Percentiles rank a stretch among this genome's conserved stretches.
Evolutionary conservation across 306 rosid species (phyloP).

Genomic region (Casuarina glauca): DNA sequence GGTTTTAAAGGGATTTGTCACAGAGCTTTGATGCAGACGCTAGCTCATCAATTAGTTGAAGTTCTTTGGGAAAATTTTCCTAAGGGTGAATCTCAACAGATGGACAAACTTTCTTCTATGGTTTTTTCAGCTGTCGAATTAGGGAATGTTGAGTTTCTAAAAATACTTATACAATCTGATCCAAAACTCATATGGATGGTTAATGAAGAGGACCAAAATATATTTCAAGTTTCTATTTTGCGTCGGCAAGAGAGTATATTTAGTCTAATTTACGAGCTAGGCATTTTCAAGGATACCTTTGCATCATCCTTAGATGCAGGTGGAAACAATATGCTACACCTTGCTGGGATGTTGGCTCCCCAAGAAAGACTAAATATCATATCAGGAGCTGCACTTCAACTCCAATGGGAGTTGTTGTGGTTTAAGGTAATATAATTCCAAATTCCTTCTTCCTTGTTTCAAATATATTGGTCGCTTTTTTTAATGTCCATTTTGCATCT

Average conservation of each 20-base stretch:
- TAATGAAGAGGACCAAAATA: slow-evolving; percentile 9
- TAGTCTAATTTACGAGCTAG: slow-evolving; percentile 23
- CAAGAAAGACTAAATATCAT: slow-evolving; percentile 11
- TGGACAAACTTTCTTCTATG: not conserved
- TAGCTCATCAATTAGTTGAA: slow-evolving; percentile 19
- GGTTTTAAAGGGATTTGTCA: not conserved
- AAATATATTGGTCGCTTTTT: too few species aligned
- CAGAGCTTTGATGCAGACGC: not conserved
- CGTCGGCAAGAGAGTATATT: slow-evolving; percentile 19
- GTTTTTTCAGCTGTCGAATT: slow-evolving; percentile 16
- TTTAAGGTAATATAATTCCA: slow-evolving; percentile 22
- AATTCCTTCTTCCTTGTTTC: not conserved
- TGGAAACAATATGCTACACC: slow-evolving; percentile 19
- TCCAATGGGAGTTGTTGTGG: slow-evolving; percentile 31
- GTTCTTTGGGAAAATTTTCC: slow-evolving; percentile 13
- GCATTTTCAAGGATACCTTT: slow-evolving; percentile 12
- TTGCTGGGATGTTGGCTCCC: slow-evolving; percentile 22
- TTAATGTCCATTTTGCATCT: not conserved
- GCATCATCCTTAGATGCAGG: not conserved
- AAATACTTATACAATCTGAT: slow-evolving; percentile 8
- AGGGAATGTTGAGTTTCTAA: slow-evolving; percentile 36
- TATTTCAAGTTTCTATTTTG: slow-evolving; percentile 26
- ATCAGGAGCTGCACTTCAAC: slow-evolving; percentile 27
- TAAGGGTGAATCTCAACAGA: not conserved
- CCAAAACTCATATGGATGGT: slow-evolving; percentile 28